Percentiles rank a stretch among this genome's conserved stretches.
Conservation (phyloP, 2,329 filamentous ascomycete species). For the Trichoderma aggressivum region DNA sequence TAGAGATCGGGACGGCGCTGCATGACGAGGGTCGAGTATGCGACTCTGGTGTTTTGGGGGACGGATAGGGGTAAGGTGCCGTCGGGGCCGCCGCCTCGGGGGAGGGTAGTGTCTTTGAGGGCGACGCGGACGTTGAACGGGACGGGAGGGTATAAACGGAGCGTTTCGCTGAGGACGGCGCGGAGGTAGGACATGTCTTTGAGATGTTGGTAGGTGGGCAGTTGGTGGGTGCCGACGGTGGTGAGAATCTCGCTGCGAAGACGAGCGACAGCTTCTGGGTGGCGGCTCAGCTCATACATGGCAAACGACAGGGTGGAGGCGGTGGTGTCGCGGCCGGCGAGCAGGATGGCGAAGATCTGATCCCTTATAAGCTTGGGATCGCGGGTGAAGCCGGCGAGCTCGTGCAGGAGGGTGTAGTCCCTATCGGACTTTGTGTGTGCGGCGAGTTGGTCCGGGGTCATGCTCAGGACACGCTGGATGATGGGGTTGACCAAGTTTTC, state of each 20-base stretch:
- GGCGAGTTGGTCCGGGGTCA: constrained; percentile 69
- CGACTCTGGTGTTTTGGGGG: constrained; percentile 62
- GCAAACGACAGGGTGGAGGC: constrained; percentile 77
- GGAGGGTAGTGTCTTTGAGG: constrained; percentile 70
- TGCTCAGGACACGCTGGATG: constrained; percentile 68
- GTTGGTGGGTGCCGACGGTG: constrained; percentile 59
- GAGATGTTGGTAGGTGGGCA: constrained; percentile 73
- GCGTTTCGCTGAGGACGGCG: constrained; percentile 70
- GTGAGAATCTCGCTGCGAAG: constrained; percentile 70
- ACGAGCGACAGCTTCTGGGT: constrained; percentile 63
- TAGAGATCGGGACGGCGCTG: constrained; percentile 66
- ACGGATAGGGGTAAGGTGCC: constrained; percentile 60
- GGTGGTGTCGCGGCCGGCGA: constrained; percentile 86
- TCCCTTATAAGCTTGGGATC: constrained; percentile 71
- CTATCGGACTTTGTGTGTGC: constrained; percentile 67
- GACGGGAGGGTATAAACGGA: constrained; percentile 73
- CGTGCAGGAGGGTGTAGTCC: constrained; percentile 81
- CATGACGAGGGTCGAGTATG: constrained; percentile 67
- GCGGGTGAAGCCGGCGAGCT: constrained; percentile 75
- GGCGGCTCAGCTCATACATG: constrained; percentile 74
- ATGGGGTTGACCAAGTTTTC: constrained; percentile 74
- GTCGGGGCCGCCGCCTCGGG: constrained; percentile 65
- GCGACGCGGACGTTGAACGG: constrained; percentile 76
- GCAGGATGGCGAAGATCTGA: constrained; percentile 76
- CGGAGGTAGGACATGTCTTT: constrained; percentile 85